phyloP scores from a whole-genome alignment of 768 basidiomycete species.

The Cystobasidiopsis lactophilus region DNA sequence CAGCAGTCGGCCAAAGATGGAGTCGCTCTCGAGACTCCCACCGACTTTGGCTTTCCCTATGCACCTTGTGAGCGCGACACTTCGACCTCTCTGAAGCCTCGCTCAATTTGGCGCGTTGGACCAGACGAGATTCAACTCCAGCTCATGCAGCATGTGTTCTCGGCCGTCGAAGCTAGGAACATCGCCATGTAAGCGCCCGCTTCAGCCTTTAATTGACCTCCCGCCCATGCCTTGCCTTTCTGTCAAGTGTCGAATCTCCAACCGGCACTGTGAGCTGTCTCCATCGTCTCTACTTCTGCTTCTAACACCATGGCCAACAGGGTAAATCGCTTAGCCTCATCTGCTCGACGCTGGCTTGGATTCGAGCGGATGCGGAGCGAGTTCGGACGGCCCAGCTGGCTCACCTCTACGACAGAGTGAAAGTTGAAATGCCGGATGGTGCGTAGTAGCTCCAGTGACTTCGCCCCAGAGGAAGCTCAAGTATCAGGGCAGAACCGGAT shows the following conservation, averaged over 20 bases:
- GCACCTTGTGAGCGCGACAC: not conserved
- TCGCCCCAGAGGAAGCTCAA: no score
- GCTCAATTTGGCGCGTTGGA: not conserved
- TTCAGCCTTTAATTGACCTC: not conserved
- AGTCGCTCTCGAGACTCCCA: no score
- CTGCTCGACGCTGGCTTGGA: conserved; percentile 53
- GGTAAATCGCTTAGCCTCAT: conserved; percentile 70
- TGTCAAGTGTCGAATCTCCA: conserved; percentile 71
- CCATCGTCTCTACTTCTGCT: not conserved
- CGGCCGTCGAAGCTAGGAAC: not conserved
- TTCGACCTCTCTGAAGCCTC: not conserved
- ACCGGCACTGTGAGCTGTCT: conserved; percentile 50
- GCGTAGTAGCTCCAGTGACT: no score
- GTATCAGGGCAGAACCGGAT: conserved; percentile 29
- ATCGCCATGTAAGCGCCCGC: not conserved
- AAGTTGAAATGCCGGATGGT: conserved; percentile 5
- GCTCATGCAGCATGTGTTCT: not conserved
- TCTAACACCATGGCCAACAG: conserved; percentile 26
- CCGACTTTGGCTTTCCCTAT: not conserved
- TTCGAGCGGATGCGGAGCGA: conserved; percentile 33
- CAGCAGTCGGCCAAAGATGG: no score
- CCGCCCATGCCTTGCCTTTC: conserved; percentile 26
- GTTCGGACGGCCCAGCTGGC: conserved; percentile 3
- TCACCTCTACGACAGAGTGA: conserved; percentile 3
- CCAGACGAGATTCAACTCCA: not conserved